Evolutionary conservation across 768 basidiomycete genomes (phyloP), one percentile per base, ranked within the genome.

Genomic region (Pleurotus tuoliensis): DNA sequence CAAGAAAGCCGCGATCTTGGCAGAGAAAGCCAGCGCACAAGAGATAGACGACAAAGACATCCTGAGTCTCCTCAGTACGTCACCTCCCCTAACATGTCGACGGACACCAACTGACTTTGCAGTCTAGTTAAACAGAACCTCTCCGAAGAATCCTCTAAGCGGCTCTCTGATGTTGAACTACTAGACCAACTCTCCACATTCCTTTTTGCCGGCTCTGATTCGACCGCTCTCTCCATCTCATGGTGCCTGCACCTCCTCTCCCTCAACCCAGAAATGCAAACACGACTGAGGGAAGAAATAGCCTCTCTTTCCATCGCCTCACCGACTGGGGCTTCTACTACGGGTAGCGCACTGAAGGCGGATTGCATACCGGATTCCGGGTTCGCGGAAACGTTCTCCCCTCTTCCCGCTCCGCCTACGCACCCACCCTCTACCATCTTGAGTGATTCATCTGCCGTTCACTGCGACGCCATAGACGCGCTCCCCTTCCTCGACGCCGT

Each of bases 101-200:
- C 30, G 30, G 30, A 34, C 3, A 34, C 30, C 11, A 34, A 34
- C 30, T 9, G 11, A 34, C 30, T 43, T 5, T 20, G 20, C 51
- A 41, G 41, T 40, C 53, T 59, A 88, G 87, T 88, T 60, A 80
- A 82, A 67, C 79, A 84, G 12, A 87, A 87, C 66, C 71, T 83
- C 11, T 75, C 77, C 8, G 69, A 69, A 18, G 75, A 79, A 55
- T 61, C 73, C 3, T 69, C 73, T 5, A 72, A 74, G 58, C 73
- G 76, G 13, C 66, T 88, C 48, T 76, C 82, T n/a, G 87, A 88
- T 59, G 64, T 76, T 25, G 84, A 85, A 48, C 69, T 86, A n/a
- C 70, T 84, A 6, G 81, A 82, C 58, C 83, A 86, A 65, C 80
- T 85, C 61, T 78, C 80, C n/a, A 83, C 84, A 27, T 81, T 87